Base-by-base conservation (phyloP, 1,284 basidiomycete species). In the Cutaneotrichosporon dermatis region DNA sequence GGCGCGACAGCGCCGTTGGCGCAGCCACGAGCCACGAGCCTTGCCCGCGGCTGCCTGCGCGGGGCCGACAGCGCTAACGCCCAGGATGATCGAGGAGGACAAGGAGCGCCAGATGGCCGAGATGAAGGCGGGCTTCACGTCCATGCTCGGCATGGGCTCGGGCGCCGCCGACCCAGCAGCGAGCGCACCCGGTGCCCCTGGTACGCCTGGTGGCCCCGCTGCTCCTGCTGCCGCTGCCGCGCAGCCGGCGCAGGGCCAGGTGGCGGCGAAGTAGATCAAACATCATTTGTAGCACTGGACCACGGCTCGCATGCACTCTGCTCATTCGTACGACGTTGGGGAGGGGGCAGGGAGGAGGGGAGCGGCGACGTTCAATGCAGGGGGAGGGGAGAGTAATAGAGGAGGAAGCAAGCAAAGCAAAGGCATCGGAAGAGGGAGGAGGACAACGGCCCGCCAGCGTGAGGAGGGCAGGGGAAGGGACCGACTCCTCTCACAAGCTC, bases 71-170 rank as follows among this genome's bases (percentile, higher is more conserved):
- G n/a, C n/a, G n/a, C n/a, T n/a, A n/a, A 35, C 42, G 12, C 34
- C 64, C 64, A 79, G 80, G 64, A 71, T 82, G 70, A 82, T 82
- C 60, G 81, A 82, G 69, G 83, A 83, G 62, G 92, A 97, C 69
- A 86, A 87, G 73, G 84, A 91, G 72, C 84, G 86, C 54, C 86
- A 89, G 81, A 79, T 86, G 69, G 82, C 82, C 58, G 83, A 84
- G 71, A 74, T 72, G 70, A 83, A 73, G 64, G 83, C 81, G 0
- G 80, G 77, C 5, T 57, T 84, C 40, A 76, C 82, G 57, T 77
- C 80, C 35, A 73, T 79, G 49, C 62, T 83, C 37, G 71, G 75
- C 40, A 73, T 72, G 13, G 67, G 66, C 46, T 15, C 33, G 49
- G 41, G 37, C 15, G 48, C 40, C 2, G 49, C 49, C 13, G 4